Evolutionary conservation across 2,329 filamentous ascomycete species (phyloP).

Genomic region (Calonectria montana): DNA sequence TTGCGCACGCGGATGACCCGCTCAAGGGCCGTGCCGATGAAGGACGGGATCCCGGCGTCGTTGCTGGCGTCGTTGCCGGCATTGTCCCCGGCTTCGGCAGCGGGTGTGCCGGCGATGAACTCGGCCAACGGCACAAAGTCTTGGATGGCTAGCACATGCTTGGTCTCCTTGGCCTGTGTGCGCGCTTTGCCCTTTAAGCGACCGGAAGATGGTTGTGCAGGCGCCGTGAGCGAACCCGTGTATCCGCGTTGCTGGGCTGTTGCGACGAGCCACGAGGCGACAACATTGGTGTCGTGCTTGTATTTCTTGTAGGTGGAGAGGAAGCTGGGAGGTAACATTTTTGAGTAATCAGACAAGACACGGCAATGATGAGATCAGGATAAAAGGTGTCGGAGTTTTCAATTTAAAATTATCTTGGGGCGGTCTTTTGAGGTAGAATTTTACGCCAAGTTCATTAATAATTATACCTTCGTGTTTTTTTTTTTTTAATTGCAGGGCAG

Average conservation of each 20-base stretch:
- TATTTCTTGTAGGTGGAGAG: conserved; percentile 3
- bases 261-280: background rate
- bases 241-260: conserved; percentile 4
- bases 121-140: conserved; percentile 12
- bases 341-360: too few relatives aligned
- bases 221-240: background rate
- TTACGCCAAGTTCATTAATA: too few relatives aligned
- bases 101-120: background rate
- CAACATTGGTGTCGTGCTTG: background rate
- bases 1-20: background rate
- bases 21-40: background rate
- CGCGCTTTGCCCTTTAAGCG: conserved; percentile 44
- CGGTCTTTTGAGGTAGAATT: too few relatives aligned
- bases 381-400: too few relatives aligned
- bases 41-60: background rate
- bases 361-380: too few relatives aligned
- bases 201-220: conserved; percentile 4
- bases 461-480: too few relatives aligned
- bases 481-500: too few relatives aligned
- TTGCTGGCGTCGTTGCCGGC: background rate
- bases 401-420: too few relatives aligned
- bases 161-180: background rate
- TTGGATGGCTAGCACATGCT: background rate
- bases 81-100: background rate
- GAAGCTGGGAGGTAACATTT: background rate